A percentile compares a stretch with the other conserved stretches of the same genome.
Evolutionary conservation across 2,329 filamentous ascomycete species (phyloP).

Genomic region (Monilinia vaccinii-corymbosi): DNA sequence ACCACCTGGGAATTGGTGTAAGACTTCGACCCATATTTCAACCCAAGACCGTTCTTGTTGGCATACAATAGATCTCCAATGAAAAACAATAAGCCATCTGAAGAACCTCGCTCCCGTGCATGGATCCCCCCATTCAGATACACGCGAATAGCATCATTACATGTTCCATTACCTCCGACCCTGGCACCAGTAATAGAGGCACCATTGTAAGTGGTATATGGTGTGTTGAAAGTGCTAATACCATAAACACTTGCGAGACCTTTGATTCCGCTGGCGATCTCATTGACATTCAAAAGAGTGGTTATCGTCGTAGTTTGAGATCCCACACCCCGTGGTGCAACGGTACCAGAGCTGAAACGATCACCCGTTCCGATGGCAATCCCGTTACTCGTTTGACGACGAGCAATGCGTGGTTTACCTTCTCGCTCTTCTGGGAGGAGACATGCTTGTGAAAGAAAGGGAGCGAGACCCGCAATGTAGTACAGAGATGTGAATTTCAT

Average conservation of each 20-base stretch:
- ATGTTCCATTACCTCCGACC: constrained; percentile 36
- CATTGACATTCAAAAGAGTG: constrained; percentile 35
- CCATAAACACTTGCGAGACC: constrained; percentile 34
- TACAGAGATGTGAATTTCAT: constrained; percentile 20
- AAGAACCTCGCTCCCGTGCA: constrained; percentile 47
- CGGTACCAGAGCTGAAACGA: constrained; percentile 33
- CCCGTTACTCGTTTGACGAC: constrained; percentile 16
- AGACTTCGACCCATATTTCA: constrained; percentile 42
- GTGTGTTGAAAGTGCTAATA: constrained; percentile 33
- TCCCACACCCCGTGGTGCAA: constrained; percentile 35
- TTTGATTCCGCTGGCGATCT: constrained; percentile 34
- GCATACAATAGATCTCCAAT: constrained; percentile 47
- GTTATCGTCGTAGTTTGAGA: constrained; percentile 31
- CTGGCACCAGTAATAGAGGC: constrained; percentile 33
- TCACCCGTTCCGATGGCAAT: constrained; percentile 36
- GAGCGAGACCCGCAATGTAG: constrained; percentile 14
- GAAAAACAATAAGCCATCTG: constrained; percentile 49
- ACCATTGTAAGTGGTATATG: constrained; percentile 36
- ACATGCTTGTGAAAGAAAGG: constrained; percentile 24
- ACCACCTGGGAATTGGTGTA: constrained; percentile 45
- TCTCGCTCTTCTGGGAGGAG: constrained; percentile 33
- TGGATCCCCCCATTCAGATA: constrained; percentile 47
- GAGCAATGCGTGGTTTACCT: constrained; percentile 12
- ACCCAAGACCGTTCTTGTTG: constrained; percentile 38
- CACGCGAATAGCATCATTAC: constrained; percentile 37